Conservation (phyloP, 352 stramenopile genomes). For the Phytophthora hybrid region DNA sequence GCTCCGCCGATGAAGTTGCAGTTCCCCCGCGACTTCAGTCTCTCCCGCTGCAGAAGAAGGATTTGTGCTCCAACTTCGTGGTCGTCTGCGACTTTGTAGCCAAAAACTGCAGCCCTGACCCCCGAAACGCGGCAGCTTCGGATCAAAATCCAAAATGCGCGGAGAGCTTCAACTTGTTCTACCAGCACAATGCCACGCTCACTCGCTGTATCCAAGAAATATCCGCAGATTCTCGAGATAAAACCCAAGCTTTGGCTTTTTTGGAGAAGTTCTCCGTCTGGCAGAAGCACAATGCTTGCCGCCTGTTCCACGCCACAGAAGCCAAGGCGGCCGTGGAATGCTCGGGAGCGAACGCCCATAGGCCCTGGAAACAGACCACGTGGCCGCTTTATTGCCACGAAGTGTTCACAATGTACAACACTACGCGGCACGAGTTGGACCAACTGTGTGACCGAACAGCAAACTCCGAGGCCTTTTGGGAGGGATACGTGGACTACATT, state of each 20-base stretch:
- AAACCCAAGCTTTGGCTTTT: slow-evolving; percentile 41
- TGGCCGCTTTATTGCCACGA: slow-evolving; percentile 70
- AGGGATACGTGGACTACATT: slow-evolving; percentile 66
- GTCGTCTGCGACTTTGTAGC: slow-evolving; percentile 54
- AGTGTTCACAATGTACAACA: slow-evolving; percentile 63
- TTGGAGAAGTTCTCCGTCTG: slow-evolving; percentile 53
- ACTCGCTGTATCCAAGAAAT: slow-evolving; percentile 43
- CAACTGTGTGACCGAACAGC: slow-evolving; percentile 49
- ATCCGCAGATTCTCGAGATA: slow-evolving; percentile 12
- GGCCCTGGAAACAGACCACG: slow-evolving; percentile 52
- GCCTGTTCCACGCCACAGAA: slow-evolving; percentile 63
- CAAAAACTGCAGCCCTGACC: slow-evolving; percentile 37
- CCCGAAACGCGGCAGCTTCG: neutral
- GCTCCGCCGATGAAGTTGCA: neutral
- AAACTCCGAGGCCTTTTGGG: slow-evolving; percentile 65
- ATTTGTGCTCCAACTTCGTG: slow-evolving; percentile 52
- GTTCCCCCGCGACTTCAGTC: neutral
- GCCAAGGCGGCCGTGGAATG: slow-evolving; percentile 55
- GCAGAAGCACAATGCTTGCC: slow-evolving; percentile 57
- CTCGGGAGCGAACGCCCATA: slow-evolving; percentile 45
- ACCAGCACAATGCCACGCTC: slow-evolving; percentile 48
- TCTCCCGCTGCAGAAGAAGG: slow-evolving; percentile 13
- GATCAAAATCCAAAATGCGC: slow-evolving; percentile 40
- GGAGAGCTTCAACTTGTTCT: slow-evolving; percentile 65
- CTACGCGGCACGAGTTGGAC: slow-evolving; percentile 54